Evolutionary conservation across 1,284 basidiomycete species (phyloP), one percentile per base, ranked within the genome.

Genomic region (Hortiboletus rubellus): DNA sequence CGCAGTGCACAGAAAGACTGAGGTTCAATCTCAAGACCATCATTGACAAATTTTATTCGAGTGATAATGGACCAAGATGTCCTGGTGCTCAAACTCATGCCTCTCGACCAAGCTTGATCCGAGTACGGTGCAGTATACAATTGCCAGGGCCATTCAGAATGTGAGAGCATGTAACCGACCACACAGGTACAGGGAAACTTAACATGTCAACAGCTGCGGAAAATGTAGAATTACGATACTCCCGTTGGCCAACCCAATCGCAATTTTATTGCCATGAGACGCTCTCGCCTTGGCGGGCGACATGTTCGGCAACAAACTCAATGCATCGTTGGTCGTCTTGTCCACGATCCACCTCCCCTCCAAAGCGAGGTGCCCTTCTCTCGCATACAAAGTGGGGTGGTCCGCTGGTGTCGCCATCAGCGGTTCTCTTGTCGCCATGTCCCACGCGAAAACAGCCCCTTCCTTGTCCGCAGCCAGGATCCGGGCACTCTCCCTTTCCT

Each of bases 261-360:
- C 71, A 41, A 73, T 60, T 12, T 36, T 64, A 30, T 64, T 53
- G 22, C 58, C 60, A 7, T 53, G 38, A 10, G 71, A 72, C 27
- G 65, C 60, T 41, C 63, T 55, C 31, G 57, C 65, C 27, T 40
- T 72, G 36, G 67, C 58, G 0, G 65, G 66, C 10, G 68, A 64
- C 71, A 70, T 70, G 11, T 71, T 73, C 1, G 68, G 68, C 52
- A 70, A 44, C 48, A 70, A 45, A 40, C 58, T 50, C 57, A 71
- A 10, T 22, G 18, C 45, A 0, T 51, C 57, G 15, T 55, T 3
- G 7, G 60, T 70, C 50, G 3, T 50, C 46, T 52, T 57, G 15
- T 72, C 60, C 48, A 64, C 59, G 15, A 70, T 57, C 68, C 68
- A 72, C 41, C 27, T 54, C 3, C 67, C 64, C 48, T 66, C 59